A percentile compares a stretch with the other conserved stretches of the same genome.
Evolutionary conservation across 2,329 filamentous ascomycete genomes (phyloP).

Genomic region (Alternaria infectoria): DNA sequence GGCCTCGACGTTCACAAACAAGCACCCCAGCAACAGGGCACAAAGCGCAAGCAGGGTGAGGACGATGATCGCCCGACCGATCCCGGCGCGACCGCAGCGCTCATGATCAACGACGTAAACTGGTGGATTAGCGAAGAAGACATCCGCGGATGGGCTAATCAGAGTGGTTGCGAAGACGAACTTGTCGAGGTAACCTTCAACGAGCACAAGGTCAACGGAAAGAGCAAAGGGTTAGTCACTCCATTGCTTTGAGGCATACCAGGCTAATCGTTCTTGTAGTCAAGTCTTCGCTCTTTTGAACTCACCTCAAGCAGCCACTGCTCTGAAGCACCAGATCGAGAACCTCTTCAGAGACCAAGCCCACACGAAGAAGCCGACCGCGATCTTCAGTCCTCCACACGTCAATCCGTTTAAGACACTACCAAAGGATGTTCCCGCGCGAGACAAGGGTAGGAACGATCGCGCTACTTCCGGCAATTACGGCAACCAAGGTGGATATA

Average conservation of each 20-base stretch:
- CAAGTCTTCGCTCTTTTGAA: constrained; percentile 86
- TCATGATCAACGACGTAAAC: constrained; percentile 87
- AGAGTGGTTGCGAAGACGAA: constrained; percentile 81
- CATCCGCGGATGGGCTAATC: constrained; percentile 82
- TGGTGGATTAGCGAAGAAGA: constrained; percentile 97
- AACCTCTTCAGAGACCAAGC: constrained; percentile 63
- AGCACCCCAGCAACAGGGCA: constrained; percentile 60
- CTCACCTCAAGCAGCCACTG: constrained; percentile 82
- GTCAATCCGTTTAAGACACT: constrained; percentile 89
- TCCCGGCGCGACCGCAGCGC: constrained; percentile 68
- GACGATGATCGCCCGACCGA: constrained; percentile 62
- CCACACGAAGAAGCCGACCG: constrained; percentile 69
- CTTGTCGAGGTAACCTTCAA: constrained; percentile 94
- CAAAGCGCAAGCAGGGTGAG: constrained; percentile 66
- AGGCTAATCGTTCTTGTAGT: constrained; percentile 45
- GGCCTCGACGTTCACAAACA: constrained; percentile 49
- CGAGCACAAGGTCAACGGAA: constrained; percentile 98
- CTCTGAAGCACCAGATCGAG: constrained; percentile 83
- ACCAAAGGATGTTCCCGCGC: constrained; percentile 82
- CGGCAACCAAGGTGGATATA: constrained; percentile 57
- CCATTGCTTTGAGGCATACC: not conserved
- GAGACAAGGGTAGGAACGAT: constrained; percentile 69
- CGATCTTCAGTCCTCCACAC: constrained; percentile 76
- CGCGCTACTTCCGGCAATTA: constrained; percentile 54
- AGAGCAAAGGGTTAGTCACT: constrained; percentile 85